Percentiles rank a stretch among this genome's conserved stretches.
Conservation (phyloP, 306 rosid genomes). For the Acacia melanoxylon region DNA sequence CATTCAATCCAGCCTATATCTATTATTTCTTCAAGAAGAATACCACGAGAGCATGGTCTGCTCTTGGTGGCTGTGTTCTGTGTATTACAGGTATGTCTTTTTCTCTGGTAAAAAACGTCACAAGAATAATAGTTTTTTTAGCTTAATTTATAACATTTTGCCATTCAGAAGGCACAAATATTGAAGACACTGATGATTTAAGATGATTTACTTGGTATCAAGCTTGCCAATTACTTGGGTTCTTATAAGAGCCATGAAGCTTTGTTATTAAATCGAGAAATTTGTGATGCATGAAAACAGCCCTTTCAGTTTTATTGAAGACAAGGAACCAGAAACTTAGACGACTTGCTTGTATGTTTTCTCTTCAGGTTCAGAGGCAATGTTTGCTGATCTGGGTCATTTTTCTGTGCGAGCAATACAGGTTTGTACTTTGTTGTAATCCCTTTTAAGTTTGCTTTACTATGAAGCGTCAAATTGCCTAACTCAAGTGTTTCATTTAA, state of each 20-base stretch:
- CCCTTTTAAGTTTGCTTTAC: slow-evolving; percentile 7
- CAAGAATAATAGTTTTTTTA: background rate
- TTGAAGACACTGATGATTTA: background rate
- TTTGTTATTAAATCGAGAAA: slow-evolving; percentile 18
- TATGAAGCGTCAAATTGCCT: background rate
- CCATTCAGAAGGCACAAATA: background rate
- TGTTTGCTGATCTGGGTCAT: slow-evolving; percentile 99
- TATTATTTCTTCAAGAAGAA: slow-evolving; percentile 85
- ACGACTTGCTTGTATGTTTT: slow-evolving; percentile 29
- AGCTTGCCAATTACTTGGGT: background rate
- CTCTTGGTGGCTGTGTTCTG: slow-evolving; percentile 97
- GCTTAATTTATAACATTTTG: background rate
- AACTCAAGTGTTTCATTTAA: background rate
- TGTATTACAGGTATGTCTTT: slow-evolving; percentile 82
- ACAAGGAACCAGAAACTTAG: background rate
- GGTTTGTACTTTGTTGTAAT: slow-evolving; percentile 40
- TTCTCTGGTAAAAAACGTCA: slow-evolving; percentile 1
- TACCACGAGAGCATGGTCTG: slow-evolving; percentile 73
- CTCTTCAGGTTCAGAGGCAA: slow-evolving; percentile 89
- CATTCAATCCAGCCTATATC: slow-evolving; percentile 88
- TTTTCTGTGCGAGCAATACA: slow-evolving; percentile 85
- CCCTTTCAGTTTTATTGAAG: background rate
- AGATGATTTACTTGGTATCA: background rate
- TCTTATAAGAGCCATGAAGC: slow-evolving; percentile 11
- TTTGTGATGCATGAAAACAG: background rate